Base-by-base conservation (phyloP, 2,329 filamentous ascomycete genomes). In the Mycogone perniciosa region DNA sequence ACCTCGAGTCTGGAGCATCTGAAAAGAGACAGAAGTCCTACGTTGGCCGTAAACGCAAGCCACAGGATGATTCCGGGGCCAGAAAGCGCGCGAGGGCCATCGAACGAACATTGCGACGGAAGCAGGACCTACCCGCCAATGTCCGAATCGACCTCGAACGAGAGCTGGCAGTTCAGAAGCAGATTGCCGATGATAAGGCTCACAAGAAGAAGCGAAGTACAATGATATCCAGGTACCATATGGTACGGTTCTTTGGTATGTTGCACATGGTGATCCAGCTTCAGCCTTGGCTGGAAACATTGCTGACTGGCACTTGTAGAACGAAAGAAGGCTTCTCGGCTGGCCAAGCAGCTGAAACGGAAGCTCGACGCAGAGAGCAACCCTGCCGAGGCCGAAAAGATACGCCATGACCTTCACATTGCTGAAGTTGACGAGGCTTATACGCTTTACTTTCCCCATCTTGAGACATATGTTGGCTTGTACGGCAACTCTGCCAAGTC, bases 181-280 rank as follows among this genome's bases (percentile, higher is more conserved):
- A 80, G 56, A 84, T 87, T 60, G 73, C 91, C 52, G 74, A 69
- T 4, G 75, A 79, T 55, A 75, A 78, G 44, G 72, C 79, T 53
- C 75, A 76, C 52, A 81, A 82, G 60, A 84, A 82, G 69, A 76
- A 76, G 62, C 77, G 81, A 57, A 77, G 76, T 59, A 76, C 81
- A 53, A 88, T 91, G 80, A 89, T 91, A 55, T 75, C 75, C 46
- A 86, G 84, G 66, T 93, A 90, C 60, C 88, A 92, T 65, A 91
- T 89, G 80, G 81, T 92, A 46, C 76, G 88, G 30, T 93, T 93
- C 65, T 92, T 92, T 67, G 88, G 88, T 87, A 73, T 8, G 57
- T 56, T 3, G 5, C 10, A 39, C 13, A 11, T 6, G 31, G 31
- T 11, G 27, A 29, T 9, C 31, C 8, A n/a, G 5, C 30, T 11